Conservation (phyloP, 352 stramenopile species). For the Aphanomyces cochlioides region DNA sequence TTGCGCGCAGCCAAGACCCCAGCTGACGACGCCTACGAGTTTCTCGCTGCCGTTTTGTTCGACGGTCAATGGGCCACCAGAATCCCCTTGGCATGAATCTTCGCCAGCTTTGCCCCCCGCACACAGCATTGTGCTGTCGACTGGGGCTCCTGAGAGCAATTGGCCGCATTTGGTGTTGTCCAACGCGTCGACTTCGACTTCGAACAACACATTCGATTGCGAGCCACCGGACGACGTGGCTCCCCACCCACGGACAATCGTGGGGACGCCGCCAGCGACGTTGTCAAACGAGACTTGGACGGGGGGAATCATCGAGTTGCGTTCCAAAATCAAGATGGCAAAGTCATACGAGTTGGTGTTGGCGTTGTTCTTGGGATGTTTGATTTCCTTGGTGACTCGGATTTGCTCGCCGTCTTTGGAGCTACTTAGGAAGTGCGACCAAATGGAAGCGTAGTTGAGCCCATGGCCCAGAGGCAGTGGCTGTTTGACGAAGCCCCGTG, state of each 20-base stretch:
- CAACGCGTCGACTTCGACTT: slow-evolving; percentile 44
- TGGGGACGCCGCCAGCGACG: too few species aligned
- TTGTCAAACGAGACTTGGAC: not conserved
- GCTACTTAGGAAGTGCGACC: slow-evolving; percentile 36
- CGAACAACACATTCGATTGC: slow-evolving; percentile 38
- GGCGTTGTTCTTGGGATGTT: slow-evolving; percentile 48
- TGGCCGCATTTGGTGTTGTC: slow-evolving; percentile 42
- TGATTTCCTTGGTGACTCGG: slow-evolving; percentile 43
- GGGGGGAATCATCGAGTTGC: slow-evolving; percentile 30
- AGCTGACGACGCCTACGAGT: slow-evolving; percentile 56
- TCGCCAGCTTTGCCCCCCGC: slow-evolving; percentile 45
- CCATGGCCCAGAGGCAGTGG: slow-evolving; percentile 33
- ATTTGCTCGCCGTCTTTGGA: slow-evolving; percentile 46
- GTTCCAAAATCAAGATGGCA: slow-evolving; percentile 42
- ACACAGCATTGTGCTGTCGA: slow-evolving; percentile 62
- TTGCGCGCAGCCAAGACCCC: slow-evolving; percentile 51
- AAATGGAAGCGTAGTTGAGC: slow-evolving; percentile 47
- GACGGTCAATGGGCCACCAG: slow-evolving; percentile 43
- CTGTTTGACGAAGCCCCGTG: slow-evolving; percentile 40
- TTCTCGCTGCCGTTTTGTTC: slow-evolving; percentile 32
- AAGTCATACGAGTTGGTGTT: slow-evolving; percentile 49
- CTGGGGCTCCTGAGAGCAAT: slow-evolving; percentile 42
- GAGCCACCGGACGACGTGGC: slow-evolving; percentile 18
- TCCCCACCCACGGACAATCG: not conserved
- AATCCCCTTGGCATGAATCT: slow-evolving; percentile 59